These are phyloP conservation scores for Rhazya stricta DNA, from an alignment of 257 asterid genomes.

Conservation along the genomic window DNA sequence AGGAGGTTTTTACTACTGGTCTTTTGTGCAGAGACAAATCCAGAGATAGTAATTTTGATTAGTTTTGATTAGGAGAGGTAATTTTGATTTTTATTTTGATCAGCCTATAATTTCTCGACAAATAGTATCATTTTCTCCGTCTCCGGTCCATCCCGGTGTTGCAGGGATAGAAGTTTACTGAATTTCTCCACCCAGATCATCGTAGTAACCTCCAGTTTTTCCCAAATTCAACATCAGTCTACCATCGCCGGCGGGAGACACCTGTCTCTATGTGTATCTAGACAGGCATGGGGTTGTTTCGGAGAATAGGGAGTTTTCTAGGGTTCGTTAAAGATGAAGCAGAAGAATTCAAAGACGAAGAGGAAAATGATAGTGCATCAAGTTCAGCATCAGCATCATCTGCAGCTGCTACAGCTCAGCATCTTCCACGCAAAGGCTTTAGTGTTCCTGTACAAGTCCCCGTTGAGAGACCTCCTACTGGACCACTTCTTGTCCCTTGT, in stretches of 20 bases:
- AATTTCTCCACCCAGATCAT: neutral
- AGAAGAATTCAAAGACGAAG: conserved; percentile 28
- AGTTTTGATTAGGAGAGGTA: too few species aligned
- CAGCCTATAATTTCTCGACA: neutral
- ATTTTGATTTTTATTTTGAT: neutral
- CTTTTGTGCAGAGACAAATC: too few species aligned
- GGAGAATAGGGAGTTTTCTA: conserved; percentile 45
- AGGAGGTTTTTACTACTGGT: too few species aligned
- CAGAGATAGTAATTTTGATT: too few species aligned
- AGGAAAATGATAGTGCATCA: conserved; percentile 26
- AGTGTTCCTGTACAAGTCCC: conserved; percentile 68
- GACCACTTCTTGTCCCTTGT: conserved; percentile 62
- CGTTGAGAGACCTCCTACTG: conserved; percentile 36
- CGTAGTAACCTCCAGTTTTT: neutral
- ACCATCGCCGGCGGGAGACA: neutral
- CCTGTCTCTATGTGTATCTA: neutral
- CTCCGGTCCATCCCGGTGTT: neutral
- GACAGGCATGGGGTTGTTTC: conserved; percentile 52
- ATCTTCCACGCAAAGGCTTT: conserved; percentile 61
- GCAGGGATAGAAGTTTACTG: neutral
- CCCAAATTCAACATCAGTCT: neutral
- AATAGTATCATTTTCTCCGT: neutral
- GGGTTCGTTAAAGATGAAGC: conserved; percentile 65
- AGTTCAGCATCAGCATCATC: conserved; percentile 11
- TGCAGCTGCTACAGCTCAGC: conserved; percentile 36